phyloP scores from a whole-genome alignment of 2,329 filamentous ascomycete species.

The Trichophaea hybrida region DNA sequence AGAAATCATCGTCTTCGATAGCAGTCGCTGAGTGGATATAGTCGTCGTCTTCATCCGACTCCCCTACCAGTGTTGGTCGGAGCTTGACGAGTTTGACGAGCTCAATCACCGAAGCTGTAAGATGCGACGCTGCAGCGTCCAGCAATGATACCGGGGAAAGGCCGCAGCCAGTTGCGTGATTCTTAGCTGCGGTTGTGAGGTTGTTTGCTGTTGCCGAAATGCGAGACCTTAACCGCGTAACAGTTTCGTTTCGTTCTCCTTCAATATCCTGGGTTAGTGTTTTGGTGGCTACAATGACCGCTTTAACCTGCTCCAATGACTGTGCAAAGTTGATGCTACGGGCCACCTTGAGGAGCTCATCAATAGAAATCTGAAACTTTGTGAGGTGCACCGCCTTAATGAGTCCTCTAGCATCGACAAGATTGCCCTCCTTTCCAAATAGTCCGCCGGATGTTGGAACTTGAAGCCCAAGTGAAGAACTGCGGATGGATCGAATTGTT shows the following conservation, averaged over 20 bases:
- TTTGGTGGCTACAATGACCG: conserved; percentile 66
- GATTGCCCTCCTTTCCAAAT: conserved; percentile 55
- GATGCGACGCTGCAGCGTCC: conserved; percentile 82
- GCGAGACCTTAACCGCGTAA: conserved; percentile 53
- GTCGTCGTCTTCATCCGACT: conserved; percentile 56
- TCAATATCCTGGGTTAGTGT: conserved; percentile 72
- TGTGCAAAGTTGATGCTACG: conserved; percentile 57
- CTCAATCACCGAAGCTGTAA: conserved; percentile 74
- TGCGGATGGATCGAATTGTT: conserved; percentile 65
- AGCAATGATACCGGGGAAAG: conserved; percentile 85
- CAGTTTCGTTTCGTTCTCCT: conserved; percentile 32
- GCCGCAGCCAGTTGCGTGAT: conserved; percentile 68
- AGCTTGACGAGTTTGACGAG: conserved; percentile 75
- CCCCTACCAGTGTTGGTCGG: conserved; percentile 55
- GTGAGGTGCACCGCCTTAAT: conserved; percentile 88
- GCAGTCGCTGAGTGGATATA: conserved; percentile 30
- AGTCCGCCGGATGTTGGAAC: conserved; percentile 31
- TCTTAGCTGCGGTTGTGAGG: conserved; percentile 86
- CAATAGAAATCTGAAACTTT: conserved; percentile 85
- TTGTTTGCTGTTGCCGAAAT: conserved; percentile 93
- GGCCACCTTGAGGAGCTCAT: conserved; percentile 70
- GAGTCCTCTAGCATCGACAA: conserved; percentile 57
- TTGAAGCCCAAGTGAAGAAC: conserved; percentile 59
- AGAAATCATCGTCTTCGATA: conserved; percentile 28
- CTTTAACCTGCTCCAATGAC: conserved; percentile 74